These are phyloP conservation scores for Melanogaster broomeanus DNA, from an alignment of 768 basidiomycete genomes.

Conservation along the genomic window DNA sequence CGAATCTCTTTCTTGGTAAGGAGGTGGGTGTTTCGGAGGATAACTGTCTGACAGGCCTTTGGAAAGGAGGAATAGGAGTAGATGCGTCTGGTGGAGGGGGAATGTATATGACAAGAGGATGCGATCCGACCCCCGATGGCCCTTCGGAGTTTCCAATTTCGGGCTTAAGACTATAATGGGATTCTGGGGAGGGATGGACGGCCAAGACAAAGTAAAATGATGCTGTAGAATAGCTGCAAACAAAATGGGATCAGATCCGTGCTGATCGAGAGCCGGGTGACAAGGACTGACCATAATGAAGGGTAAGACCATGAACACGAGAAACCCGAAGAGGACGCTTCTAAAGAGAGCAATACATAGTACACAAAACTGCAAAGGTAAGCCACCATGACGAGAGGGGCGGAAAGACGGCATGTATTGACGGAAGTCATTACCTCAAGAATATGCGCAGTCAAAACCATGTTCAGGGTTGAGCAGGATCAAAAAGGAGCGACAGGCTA, in stretches of 20 bases:
- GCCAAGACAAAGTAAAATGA: constrained; percentile 76
- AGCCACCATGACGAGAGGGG: constrained; percentile 90
- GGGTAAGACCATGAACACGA: constrained; percentile 79
- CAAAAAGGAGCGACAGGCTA: constrained; percentile 63
- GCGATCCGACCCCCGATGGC: constrained; percentile 73
- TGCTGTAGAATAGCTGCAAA: constrained; percentile 72
- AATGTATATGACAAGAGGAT: constrained; percentile 86
- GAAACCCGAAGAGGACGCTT: constrained; percentile 70
- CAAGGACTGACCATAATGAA: constrained; percentile 68
- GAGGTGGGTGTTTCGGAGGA: constrained; percentile 52
- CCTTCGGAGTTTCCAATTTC: constrained; percentile 75
- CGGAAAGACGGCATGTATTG: constrained; percentile 66
- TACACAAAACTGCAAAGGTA: constrained; percentile 75
- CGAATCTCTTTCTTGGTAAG: constrained; percentile 48
- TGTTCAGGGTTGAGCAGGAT: constrained; percentile 70
- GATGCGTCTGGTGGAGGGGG: constrained; percentile 66
- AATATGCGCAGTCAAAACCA: constrained; percentile 87
- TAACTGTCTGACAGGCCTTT: constrained; percentile 55
- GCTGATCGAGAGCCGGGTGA: neutral
- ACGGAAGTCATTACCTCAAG: constrained; percentile 78
- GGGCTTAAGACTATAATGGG: constrained; percentile 74
- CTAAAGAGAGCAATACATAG: constrained; percentile 76
- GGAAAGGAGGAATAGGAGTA: constrained; percentile 44
- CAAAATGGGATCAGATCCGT: constrained; percentile 6
- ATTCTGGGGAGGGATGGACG: constrained; percentile 77